A percentile compares a stretch with the other conserved stretches of the same genome.
Conservation (phyloP, 768 basidiomycete genomes). For the Termitomyces titanicus region DNA sequence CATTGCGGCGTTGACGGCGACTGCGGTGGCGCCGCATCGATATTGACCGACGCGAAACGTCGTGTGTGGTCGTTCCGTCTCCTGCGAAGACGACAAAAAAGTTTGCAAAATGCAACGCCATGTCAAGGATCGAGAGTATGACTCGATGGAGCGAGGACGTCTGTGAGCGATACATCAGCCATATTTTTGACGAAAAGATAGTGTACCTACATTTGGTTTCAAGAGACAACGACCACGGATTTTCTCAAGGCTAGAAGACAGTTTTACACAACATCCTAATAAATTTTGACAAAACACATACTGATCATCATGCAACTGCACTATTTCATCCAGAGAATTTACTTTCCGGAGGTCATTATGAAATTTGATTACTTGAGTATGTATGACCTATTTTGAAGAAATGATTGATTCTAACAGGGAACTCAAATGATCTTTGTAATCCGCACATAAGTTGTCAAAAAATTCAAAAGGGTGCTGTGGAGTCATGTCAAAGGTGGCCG, state of each 20-base stretch:
- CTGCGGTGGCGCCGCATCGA: slow-evolving; percentile 58
- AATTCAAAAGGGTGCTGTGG: slow-evolving; percentile 41
- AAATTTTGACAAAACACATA: slow-evolving; percentile 31
- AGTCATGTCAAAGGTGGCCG: neutral
- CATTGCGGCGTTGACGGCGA: slow-evolving; percentile 53
- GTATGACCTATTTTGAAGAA: slow-evolving; percentile 51
- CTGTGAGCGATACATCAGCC: slow-evolving; percentile 30
- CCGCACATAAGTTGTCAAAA: slow-evolving; percentile 69
- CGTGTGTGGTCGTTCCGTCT: slow-evolving; percentile 55
- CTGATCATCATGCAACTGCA: slow-evolving; percentile 66
- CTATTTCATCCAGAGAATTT: slow-evolving; percentile 74
- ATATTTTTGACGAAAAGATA: neutral
- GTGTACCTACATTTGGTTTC: slow-evolving; percentile 45
- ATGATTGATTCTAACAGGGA: neutral
- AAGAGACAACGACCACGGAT: slow-evolving; percentile 63
- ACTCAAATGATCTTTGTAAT: neutral
- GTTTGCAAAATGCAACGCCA: slow-evolving; percentile 67
- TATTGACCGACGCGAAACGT: slow-evolving; percentile 49
- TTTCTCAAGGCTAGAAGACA: slow-evolving; percentile 37
- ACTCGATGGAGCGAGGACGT: slow-evolving; percentile 61
- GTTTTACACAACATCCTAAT: neutral
- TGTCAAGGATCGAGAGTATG: slow-evolving; percentile 68
- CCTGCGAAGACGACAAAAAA: slow-evolving; percentile 59
- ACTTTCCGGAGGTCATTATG: slow-evolving; percentile 50
- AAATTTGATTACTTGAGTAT: slow-evolving; percentile 57